Conservation (phyloP, 1,284 basidiomycete genomes). For the Inonotus obliquus region DNA sequence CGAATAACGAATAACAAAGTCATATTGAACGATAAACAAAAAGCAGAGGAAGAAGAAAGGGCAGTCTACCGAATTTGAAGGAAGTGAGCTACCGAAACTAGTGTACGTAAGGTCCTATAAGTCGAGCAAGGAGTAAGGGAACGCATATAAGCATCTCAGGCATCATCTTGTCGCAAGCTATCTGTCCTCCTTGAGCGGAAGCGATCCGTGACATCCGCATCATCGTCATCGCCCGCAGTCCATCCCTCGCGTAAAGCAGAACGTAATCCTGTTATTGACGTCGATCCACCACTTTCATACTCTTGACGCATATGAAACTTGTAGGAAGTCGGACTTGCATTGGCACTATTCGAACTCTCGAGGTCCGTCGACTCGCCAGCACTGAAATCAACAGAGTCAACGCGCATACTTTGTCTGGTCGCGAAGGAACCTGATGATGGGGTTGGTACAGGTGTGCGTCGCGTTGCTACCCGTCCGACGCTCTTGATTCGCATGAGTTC, state of each 20-base stretch:
- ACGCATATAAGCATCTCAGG: background rate
- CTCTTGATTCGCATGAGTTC: slow-evolving; percentile 34
- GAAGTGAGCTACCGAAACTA: background rate
- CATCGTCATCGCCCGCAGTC: slow-evolving; percentile 4
- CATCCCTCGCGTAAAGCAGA: slow-evolving; percentile 3
- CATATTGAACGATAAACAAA: slow-evolving; percentile 1
- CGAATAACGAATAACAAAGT: background rate
- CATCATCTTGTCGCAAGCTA: background rate
- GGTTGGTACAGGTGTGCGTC: slow-evolving; percentile 31
- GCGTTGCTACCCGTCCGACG: slow-evolving; percentile 35
- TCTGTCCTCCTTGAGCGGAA: background rate
- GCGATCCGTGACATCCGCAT: background rate
- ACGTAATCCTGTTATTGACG: background rate
- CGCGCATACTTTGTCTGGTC: slow-evolving; percentile 21
- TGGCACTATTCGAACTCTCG: background rate
- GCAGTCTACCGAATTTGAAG: background rate
- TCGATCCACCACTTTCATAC: background rate
- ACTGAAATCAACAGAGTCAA: slow-evolving; percentile 20
- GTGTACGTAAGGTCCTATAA: background rate
- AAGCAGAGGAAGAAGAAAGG: background rate
- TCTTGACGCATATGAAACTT: background rate
- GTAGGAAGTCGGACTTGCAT: background rate
- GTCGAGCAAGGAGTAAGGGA: background rate
- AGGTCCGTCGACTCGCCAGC: background rate
- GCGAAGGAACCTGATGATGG: slow-evolving; percentile 19